Percentiles rank a stretch among this genome's conserved stretches.
These are phyloP conservation scores for Spizellomyces sp. DNA, from an alignment of 192 early-diverging fungal genomes.

Conservation along the genomic window DNA sequence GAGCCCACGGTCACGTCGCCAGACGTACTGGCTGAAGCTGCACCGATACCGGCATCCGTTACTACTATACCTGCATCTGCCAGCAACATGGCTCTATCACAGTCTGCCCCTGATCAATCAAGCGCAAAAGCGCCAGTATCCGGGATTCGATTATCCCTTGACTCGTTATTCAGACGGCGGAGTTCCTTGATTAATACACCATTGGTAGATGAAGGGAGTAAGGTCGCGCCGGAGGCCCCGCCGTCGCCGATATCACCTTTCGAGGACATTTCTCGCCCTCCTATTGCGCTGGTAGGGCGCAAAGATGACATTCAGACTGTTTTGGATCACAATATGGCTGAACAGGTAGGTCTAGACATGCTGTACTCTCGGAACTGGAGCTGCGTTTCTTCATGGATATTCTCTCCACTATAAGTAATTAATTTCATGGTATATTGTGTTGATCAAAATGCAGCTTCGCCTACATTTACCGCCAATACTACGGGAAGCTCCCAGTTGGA, in stretches of 20 bases:
- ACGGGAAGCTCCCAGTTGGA: conserved; percentile 75
- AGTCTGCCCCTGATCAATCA: conserved; percentile 1
- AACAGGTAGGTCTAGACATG: neutral
- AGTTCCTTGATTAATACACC: neutral
- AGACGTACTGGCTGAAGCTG: neutral
- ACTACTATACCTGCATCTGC: conserved; percentile 1
- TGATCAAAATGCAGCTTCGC: conserved; percentile 60
- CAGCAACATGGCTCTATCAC: neutral
- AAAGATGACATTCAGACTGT: conserved; percentile 3
- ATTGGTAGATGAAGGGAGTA: neutral
- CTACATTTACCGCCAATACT: conserved; percentile 75
- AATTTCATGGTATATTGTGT: neutral
- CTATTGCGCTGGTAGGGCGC: conserved; percentile 3
- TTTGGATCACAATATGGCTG: conserved; percentile 7
- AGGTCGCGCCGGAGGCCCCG: too few relatives aligned
- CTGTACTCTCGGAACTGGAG: neutral
- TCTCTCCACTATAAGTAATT: neutral
- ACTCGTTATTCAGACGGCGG: conserved; percentile 4
- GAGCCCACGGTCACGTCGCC: neutral
- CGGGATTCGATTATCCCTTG: conserved; percentile 14
- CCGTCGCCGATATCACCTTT: conserved; percentile 5
- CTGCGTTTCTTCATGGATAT: neutral
- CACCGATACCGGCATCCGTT: conserved; percentile 2
- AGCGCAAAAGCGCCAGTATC: neutral
- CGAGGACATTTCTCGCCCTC: conserved; percentile 2